These are phyloP conservation scores for Pleochaeta shiraiana DNA, from an alignment of 2,329 filamentous ascomycete genomes.

Conservation along the genomic window DNA sequence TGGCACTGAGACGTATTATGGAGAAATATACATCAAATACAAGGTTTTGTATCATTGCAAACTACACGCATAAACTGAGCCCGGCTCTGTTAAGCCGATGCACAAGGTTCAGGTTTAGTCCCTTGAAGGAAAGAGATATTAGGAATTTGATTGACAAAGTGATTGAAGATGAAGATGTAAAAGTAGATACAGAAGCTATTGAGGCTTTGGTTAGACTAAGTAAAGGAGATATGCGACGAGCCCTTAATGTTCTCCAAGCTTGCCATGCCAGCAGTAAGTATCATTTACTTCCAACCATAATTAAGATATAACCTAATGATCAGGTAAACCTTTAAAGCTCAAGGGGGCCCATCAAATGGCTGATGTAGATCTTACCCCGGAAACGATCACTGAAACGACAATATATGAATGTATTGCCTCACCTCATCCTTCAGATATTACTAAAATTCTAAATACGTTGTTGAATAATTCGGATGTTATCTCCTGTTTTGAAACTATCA, in stretches of 20 bases:
- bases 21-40: slow-evolving; percentile 98
- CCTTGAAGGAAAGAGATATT: slow-evolving; percentile 76
- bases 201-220: slow-evolving; percentile 70
- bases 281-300: not conserved
- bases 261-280: slow-evolving; percentile 75
- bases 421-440: slow-evolving; percentile 74
- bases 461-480: slow-evolving; percentile 73
- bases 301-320: not conserved
- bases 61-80: slow-evolving; percentile 95
- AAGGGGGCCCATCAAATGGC: slow-evolving; percentile 36
- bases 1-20: slow-evolving; percentile 94
- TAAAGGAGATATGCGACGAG: slow-evolving; percentile 90
- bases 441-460: slow-evolving; percentile 63
- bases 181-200: slow-evolving; percentile 59
- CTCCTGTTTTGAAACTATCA: slow-evolving; percentile 71
- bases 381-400: slow-evolving; percentile 72
- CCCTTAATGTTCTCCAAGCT: slow-evolving; percentile 86
- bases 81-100: slow-evolving; percentile 82
- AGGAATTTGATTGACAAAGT: slow-evolving; percentile 71
- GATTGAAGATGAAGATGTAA: slow-evolving; percentile 65
- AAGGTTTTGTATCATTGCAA: slow-evolving; percentile 94
- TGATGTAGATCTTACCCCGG: slow-evolving; percentile 46
- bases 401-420: slow-evolving; percentile 98
- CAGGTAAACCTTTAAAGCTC: slow-evolving; percentile 45
- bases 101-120: slow-evolving; percentile 87